Conservation (phyloP, 441 rosid genomes). For the Brassica hybrid region DNA sequence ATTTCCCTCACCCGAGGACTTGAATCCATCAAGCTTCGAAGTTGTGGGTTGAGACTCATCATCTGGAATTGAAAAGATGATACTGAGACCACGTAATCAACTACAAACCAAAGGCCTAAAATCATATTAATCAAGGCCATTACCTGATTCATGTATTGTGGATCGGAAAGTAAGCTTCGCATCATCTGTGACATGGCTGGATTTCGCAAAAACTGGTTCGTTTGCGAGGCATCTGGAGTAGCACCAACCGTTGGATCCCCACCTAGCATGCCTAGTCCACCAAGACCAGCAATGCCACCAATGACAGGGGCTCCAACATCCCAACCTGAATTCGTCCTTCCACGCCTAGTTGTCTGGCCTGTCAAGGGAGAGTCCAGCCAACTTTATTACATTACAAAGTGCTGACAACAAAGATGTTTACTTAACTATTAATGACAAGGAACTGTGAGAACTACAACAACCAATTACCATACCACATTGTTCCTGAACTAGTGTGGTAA, state of each 20-base stretch:
- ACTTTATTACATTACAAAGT: not conserved
- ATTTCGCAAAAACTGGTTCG: conserved; percentile 58
- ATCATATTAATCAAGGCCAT: not conserved
- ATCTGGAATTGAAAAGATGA: conserved; percentile 45
- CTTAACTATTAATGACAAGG: not conserved
- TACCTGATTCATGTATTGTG: conserved; percentile 67
- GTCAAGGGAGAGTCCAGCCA: conserved; percentile 26
- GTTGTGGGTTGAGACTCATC: conserved; percentile 60
- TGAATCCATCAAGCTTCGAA: conserved; percentile 55
- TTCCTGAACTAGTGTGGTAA: conserved; percentile 1
- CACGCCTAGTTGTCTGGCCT: conserved; percentile 49
- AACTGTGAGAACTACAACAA: conserved; percentile 1
- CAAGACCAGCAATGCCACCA: conserved; percentile 46
- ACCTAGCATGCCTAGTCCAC: conserved; percentile 55
- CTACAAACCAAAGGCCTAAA: conserved; percentile 3
- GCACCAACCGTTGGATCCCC: conserved; percentile 43
- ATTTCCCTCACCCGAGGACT: conserved; percentile 67
- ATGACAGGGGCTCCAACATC: conserved; percentile 44
- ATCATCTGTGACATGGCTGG: conserved; percentile 61
- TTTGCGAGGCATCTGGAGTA: conserved; percentile 49
- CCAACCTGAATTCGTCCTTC: conserved; percentile 45
- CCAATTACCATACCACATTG: not conserved
- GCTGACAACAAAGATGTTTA: conserved; percentile 1
- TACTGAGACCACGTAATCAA: conserved; percentile 5
- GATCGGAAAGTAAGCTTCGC: conserved; percentile 56